Base-by-base conservation (phyloP, 2,329 filamentous ascomycete species). In the Neoscytalidium dimidiatum region DNA sequence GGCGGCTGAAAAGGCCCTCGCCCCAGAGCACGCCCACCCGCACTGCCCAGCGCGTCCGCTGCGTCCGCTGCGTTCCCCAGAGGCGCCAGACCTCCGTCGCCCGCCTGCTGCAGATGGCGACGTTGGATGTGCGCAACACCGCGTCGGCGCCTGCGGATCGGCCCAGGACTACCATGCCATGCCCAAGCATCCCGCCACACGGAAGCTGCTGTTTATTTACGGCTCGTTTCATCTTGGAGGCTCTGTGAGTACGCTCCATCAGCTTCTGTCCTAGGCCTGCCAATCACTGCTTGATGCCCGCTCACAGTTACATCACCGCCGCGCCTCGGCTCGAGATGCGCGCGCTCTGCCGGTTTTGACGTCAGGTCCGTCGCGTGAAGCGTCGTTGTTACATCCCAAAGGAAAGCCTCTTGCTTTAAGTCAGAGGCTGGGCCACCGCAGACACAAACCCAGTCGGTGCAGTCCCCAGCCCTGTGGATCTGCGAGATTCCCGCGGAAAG, bases 371-470 rank as follows among this genome's bases (percentile, higher is more conserved):
- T 69, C 69, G 71, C 72, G 68, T 38, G 64, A 70, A 67, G 67
- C 71, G 46, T 71, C 68, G 31, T 61, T 64, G 75, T 67, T 71
- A 74, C 74, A 77, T 75, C 69, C 68, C 69, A 70, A 70, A 68
- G 56, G 41, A 69, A 68, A 65, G 62, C 64, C 65, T 73, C 70
- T 70, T 61, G 26, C 52, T 65, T 61, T 65, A 33, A 51, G 53
- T 23, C 52, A 29, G 38, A 41, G 52, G n/a, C 33, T 41, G 56
- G 28, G 41, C 38, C 56, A 60, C 26, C 26, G 48, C 61, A 53
- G 46, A 52, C 61, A 63, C 33, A 29, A 63, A 17, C 61, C 61
- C 46, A 51, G 44, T 23, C 29, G 44, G 44, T 26, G 46, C 43
- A 14, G 57, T 7, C n/a, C 41, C 35, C 61, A 63, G 61, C 61